Evolutionary conservation across 495 filamentous ascomycete genomes (phyloP).

Genomic region (Annulohypoxylon stygium): DNA sequence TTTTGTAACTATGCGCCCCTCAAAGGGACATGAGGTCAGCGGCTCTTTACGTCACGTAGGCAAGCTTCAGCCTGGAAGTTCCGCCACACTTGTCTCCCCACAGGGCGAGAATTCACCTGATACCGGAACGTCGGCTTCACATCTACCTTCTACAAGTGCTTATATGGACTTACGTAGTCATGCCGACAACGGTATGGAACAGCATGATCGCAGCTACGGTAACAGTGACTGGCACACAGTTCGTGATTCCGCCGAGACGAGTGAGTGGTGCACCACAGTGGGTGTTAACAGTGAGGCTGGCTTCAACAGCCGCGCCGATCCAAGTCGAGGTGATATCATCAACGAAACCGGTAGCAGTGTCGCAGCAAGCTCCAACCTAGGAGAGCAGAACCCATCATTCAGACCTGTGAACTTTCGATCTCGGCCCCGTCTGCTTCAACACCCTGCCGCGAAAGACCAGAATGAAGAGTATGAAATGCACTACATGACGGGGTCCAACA

Average conservation of each 20-base stretch:
- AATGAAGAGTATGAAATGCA: slow-evolving; percentile 30
- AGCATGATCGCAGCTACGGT: background rate
- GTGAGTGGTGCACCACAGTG: slow-evolving; percentile 49
- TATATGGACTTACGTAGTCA: background rate
- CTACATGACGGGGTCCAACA: slow-evolving; percentile 44
- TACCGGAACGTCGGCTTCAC: background rate
- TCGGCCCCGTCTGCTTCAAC: slow-evolving; percentile 48
- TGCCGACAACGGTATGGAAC: background rate
- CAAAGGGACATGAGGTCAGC: slow-evolving; percentile 44
- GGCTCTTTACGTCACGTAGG: slow-evolving; percentile 34
- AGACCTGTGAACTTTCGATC: slow-evolving; percentile 35
- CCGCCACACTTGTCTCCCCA: slow-evolving; percentile 6
- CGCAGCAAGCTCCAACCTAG: slow-evolving; percentile 51
- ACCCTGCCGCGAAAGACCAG: slow-evolving; percentile 18
- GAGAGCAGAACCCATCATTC: slow-evolving; percentile 2
- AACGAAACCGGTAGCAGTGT: slow-evolving; percentile 56
- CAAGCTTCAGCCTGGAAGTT: slow-evolving; percentile 6
- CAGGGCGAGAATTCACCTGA: slow-evolving; percentile 6
- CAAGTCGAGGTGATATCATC: background rate
- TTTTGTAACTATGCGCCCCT: slow-evolving; percentile 9
- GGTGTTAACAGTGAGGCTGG: slow-evolving; percentile 45
- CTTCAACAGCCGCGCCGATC: slow-evolving; percentile 15
- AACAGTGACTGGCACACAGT: background rate
- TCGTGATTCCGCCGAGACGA: slow-evolving; percentile 25
- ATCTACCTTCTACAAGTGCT: background rate